These are phyloP conservation scores for Yamadazyma trypodendri DNA, from an alignment of 1,139 yeast species.

Conservation along the genomic window DNA sequence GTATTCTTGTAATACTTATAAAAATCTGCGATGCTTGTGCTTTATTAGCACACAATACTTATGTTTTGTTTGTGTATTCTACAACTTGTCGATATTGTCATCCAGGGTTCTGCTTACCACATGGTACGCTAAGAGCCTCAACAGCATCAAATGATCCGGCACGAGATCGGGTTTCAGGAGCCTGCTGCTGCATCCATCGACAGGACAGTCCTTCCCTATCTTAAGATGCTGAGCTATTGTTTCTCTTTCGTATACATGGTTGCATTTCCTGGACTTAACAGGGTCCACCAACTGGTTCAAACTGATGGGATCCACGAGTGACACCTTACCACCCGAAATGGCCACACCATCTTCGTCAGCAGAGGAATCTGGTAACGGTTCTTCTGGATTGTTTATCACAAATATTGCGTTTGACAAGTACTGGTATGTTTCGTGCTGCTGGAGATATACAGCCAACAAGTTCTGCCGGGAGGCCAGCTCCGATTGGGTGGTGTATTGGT, in stretches of 20 bases:
- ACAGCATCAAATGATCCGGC: conserved; percentile 47
- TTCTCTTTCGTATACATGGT: conserved; percentile 58
- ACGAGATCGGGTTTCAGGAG: conserved; percentile 30
- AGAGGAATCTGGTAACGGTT: conserved; percentile 40
- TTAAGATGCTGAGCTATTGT: conserved; percentile 36
- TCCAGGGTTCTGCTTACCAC: background rate
- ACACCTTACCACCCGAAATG: conserved; percentile 66
- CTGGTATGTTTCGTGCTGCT: conserved; percentile 16
- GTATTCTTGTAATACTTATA: no score
- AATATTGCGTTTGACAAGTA: conserved; percentile 27
- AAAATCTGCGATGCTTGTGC: no score
- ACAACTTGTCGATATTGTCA: conserved; percentile 8
- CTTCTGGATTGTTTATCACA: conserved; percentile 38
- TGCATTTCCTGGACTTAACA: conserved; percentile 50
- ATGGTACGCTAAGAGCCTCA: conserved; percentile 39
- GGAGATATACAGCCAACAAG: conserved; percentile 10
- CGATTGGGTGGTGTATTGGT: conserved; percentile 7
- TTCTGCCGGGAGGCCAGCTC: conserved; percentile 5
- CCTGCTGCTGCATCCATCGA: conserved; percentile 43
- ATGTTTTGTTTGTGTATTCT: background rate
- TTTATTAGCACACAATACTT: no score
- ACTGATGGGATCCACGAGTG: conserved; percentile 66
- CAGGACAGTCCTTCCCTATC: conserved; percentile 37
- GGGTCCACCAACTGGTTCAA: conserved; percentile 52
- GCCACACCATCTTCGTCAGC: conserved; percentile 50